A percentile compares a stretch with the other conserved stretches of the same genome.
Conservation (phyloP, 768 basidiomycete genomes). For the Jaapia argillacea region DNA sequence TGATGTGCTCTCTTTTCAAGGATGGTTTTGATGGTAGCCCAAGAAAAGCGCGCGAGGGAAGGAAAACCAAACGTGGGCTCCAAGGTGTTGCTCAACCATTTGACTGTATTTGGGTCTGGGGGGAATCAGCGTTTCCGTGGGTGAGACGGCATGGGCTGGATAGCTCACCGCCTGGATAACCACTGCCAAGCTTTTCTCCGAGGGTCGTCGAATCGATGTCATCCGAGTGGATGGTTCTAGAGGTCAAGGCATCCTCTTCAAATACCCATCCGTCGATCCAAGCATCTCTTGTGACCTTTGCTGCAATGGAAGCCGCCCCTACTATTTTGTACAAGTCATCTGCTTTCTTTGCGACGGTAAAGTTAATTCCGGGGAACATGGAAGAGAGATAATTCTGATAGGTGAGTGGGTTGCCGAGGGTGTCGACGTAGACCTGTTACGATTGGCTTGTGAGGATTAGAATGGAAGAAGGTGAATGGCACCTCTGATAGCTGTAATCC, state of each 20-base stretch:
- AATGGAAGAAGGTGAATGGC: slow-evolving; percentile 6
- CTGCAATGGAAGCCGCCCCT: slow-evolving; percentile 94
- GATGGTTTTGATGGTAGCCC: slow-evolving; percentile 84
- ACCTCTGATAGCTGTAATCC: slow-evolving; percentile 80
- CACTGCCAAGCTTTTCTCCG: slow-evolving; percentile 55
- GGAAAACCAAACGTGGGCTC: slow-evolving; percentile 93
- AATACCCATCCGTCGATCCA: slow-evolving; percentile 84
- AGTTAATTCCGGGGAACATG: slow-evolving; percentile 73
- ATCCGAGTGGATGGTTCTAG: not conserved
- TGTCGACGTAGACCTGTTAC: slow-evolving; percentile 86
- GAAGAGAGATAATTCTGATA: slow-evolving; percentile 80
- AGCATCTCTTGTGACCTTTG: slow-evolving; percentile 91
- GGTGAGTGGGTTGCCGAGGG: slow-evolving; percentile 76
- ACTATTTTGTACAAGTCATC: slow-evolving; percentile 97
- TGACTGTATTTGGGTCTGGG: slow-evolving; percentile 85
- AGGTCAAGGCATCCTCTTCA: slow-evolving; percentile 36
- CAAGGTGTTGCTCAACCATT: slow-evolving; percentile 67
- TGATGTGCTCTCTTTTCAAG: slow-evolving; percentile 73
- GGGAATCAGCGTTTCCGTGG: not conserved
- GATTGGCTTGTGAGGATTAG: not conserved
- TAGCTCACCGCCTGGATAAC: slow-evolving; percentile 77
- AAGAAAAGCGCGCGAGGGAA: slow-evolving; percentile 84
- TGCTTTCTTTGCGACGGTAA: slow-evolving; percentile 88
- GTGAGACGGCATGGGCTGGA: not conserved
- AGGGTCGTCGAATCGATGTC: not conserved